Evolutionary conservation across 768 basidiomycete species (phyloP).

Genomic region (Gyrodon lividus): DNA sequence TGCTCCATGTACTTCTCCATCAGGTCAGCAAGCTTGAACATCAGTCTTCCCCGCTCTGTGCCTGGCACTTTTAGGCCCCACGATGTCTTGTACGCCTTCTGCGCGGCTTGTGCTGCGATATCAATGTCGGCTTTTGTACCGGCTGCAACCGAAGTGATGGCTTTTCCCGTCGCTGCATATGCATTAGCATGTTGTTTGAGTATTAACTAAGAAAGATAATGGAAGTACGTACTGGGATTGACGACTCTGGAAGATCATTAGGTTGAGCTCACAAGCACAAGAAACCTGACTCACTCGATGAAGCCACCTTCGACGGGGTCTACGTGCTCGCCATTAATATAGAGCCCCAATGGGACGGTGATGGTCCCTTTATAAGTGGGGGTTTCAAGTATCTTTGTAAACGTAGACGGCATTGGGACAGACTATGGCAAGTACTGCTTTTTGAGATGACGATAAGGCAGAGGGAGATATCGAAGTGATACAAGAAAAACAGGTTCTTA

Average conservation of each 20-base stretch:
- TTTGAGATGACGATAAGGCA: neutral
- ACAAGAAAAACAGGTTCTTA: neutral
- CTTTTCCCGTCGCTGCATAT: conserved; percentile 56
- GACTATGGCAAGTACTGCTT: neutral
- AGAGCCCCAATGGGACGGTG: conserved; percentile 61
- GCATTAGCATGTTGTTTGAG: neutral
- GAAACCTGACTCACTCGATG: conserved; percentile 53
- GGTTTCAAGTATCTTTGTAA: conserved; percentile 51
- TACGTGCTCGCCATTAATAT: conserved; percentile 56
- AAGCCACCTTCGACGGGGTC: conserved; percentile 51
- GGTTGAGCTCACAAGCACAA: neutral
- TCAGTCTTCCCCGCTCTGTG: conserved; percentile 46
- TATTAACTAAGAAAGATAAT: neutral
- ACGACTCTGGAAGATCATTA: conserved; percentile 41
- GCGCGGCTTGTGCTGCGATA: conserved; percentile 60
- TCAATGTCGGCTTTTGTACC: conserved; percentile 68
- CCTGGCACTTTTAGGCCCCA: conserved; percentile 66
- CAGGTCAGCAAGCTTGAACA: conserved; percentile 61
- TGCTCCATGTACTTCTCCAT: conserved; percentile 59
- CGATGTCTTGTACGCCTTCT: conserved; percentile 50
- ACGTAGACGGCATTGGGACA: conserved; percentile 37
- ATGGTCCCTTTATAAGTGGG: conserved; percentile 55
- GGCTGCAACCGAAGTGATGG: conserved; percentile 52
- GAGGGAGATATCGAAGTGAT: too few species aligned
- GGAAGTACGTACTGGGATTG: conserved; percentile 45